Base-by-base conservation (phyloP, 768 basidiomycete genomes). In the Naganishia antarctica region DNA sequence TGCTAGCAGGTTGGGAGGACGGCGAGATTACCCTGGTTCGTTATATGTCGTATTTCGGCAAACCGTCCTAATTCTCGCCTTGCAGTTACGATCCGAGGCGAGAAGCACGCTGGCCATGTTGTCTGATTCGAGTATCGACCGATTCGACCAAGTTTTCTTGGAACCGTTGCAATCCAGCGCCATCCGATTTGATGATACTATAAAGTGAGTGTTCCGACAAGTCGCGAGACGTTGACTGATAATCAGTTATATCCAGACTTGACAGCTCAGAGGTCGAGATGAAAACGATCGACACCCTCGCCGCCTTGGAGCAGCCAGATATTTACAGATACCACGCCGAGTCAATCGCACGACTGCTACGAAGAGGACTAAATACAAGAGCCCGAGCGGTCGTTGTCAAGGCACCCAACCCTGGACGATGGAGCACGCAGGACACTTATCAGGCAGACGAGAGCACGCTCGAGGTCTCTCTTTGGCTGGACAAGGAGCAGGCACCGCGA, bases 1-100 rank as follows among this genome's bases (percentile, higher is more conserved):
- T 93, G 11, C 77, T 94, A 23, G 84, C 86, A 0, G 85, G 83
- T 9, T 83, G 93, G 31, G 89, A 92, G 21, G 69, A 84, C 15
- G 83, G 87, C 2, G 91, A 90, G 1, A 80, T 98, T 0, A 83
- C 88, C 53, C 78, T 94, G 77, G 89, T 92, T 74, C 70, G 82
- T 48, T 28, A 2, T 37, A 15, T 21, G n/a, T 41, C 29, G 49
- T 5, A 25, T 18, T 31, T 11, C 15, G 11, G 15, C 3, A 6
- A 18, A 21, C 34, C n/a, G 29, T 34, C 53, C 28, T 8, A 23
- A 13, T 32, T 32, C n/a, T 25, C 13, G 37, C 21, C 34, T n/a
- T 25, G 23, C 68, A 92, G 90, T 83, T 92, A 34, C 81, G 81
- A 63, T 80, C 86, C 49, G 91, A 97, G 71, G 91, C 92, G 0